Evolutionary conservation across 2,329 filamentous ascomycete genomes (phyloP).

Genomic region (Ascomycota sp.): DNA sequence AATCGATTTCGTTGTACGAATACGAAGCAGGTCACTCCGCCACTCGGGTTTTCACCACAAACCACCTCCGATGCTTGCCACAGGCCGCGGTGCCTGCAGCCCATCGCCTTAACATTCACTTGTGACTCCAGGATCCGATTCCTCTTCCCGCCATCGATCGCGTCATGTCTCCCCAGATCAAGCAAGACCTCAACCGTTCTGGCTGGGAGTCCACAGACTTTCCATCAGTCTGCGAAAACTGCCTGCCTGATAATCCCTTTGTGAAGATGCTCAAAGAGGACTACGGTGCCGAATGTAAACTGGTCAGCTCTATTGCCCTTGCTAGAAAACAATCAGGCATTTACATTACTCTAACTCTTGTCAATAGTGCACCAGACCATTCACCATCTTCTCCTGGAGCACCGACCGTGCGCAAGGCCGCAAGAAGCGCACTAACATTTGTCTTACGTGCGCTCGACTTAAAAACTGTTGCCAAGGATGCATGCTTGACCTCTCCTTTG

Average conservation of each 20-base stretch:
- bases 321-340: no score
- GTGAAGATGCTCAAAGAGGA: conserved; percentile 99
- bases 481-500: conserved; percentile 94
- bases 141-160: no score
- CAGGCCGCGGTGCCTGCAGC: no score
- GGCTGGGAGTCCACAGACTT: conserved; percentile 93
- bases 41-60: no score
- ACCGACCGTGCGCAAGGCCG: conserved; percentile 71
- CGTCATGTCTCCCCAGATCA: conserved; percentile 73
- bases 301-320: conserved; percentile 16
- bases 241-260: conserved; percentile 88
- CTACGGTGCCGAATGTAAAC: conserved; percentile 69
- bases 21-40: no score
- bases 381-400: conserved; percentile 91
- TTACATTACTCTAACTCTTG: neutral
- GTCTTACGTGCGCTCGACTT: conserved; percentile 83
- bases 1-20: no score
- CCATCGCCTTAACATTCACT: no score
- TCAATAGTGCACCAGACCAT: conserved; percentile 62
- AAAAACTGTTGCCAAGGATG: conserved; percentile 99
- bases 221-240: conserved; percentile 77
- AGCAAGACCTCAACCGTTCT: conserved; percentile 84
- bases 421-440: conserved; percentile 87
- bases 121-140: no score
- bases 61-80: no score